Conservation (phyloP, 2,329 filamentous ascomycete species). For the Sporothrix sp. region DNA sequence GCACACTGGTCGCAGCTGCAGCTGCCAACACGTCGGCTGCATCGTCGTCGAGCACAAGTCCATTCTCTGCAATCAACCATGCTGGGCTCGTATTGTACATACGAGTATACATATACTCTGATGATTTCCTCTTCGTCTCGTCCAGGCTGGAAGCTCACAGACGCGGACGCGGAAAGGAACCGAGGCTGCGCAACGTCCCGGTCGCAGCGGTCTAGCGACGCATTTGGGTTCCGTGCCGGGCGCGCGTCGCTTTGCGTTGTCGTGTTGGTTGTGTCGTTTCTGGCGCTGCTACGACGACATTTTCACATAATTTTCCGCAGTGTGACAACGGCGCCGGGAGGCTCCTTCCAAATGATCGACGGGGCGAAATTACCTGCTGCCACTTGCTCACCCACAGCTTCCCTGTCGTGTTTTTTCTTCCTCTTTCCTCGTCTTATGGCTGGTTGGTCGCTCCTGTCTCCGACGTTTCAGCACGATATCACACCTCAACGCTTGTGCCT, state of each 20-base stretch:
- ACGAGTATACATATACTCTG: no score
- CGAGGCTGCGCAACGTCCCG: neutral
- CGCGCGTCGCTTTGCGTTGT: neutral
- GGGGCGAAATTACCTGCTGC: neutral
- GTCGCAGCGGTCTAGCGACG: neutral
- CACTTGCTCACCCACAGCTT: neutral
- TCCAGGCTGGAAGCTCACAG: no score
- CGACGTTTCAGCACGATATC: conserved; percentile 15
- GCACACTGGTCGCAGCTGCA: no score
- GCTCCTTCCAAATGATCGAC: no score
- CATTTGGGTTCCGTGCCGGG: neutral
- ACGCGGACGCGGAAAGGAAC: neutral
- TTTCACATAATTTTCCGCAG: no score
- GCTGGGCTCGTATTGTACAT: no score
- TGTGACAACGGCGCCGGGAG: no score
- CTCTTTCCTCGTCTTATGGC: neutral
- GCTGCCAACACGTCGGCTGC: neutral
- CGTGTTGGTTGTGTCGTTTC: neutral
- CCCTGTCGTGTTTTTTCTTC: neutral
- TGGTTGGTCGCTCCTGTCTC: conserved; percentile 6
- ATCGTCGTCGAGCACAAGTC: no score
- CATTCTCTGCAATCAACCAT: no score
- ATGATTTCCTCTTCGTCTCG: no score
- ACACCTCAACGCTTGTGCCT: conserved; percentile 10
- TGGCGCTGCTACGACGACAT: no score